Base-by-base conservation (phyloP, 345 rosid species). In the Pugionium dolabratum region DNA sequence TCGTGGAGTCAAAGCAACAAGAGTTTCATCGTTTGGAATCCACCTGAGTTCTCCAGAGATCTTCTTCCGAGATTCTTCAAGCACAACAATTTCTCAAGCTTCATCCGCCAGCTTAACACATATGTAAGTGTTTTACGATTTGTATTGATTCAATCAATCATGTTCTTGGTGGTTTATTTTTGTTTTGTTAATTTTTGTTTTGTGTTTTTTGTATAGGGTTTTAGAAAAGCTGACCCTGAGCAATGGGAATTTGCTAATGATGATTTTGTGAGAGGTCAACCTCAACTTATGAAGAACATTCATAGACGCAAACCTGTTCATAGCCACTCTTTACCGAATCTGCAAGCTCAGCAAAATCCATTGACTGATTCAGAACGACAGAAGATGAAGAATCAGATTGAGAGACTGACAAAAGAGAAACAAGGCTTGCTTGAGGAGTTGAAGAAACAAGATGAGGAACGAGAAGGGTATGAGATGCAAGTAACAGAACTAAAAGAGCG, bases 231-330 rank as follows among this genome's bases (percentile, higher is more conserved):
- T 67, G 97, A 91, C 72, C 95, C 99, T 0, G 97, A 91, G 54
- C 88, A 86, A 70, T 91, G 97, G 99, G 99, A 95, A 71, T 95
- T 91, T 72, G 87, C 91, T 0, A 95, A 95, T 42, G 97, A 95
- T 4, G 93, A 86, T 77, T 95, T 95, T 36, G 40, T 89, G 1
- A 84, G 90, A 82, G 96, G 93, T 6, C 89, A 85, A 47, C 89
- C 96, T 4, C 78, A 81, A 11, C 89, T 83, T 39, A 54, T 95
- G 88, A 89, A 80, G 82, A 91, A 89, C 83, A 95, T 95, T 68
- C 93, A 87, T 53, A 79, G 97, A 74, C 79, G 91, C 28, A 95
- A 91, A 80, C 96, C 97, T 0, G 96, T 91, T 71, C 97, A 91
- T 56, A 89, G 97, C 69, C 97, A 87, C 74, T 95, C 99, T 54